Conservation (phyloP, 164 flowering plant genomes). For the Berberis vulgaris region DNA sequence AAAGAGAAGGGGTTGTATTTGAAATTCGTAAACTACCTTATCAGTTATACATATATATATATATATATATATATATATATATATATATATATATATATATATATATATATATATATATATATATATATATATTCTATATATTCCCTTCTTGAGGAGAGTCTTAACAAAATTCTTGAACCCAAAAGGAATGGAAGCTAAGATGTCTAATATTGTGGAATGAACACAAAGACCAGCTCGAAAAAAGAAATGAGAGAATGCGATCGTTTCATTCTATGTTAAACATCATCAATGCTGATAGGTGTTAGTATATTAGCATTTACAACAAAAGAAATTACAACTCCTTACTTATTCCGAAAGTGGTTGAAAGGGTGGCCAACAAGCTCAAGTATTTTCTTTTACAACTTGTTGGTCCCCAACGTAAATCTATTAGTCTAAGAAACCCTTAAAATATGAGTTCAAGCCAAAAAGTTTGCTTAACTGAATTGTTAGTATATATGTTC, state of each 20-base stretch:
- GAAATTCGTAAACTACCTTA: constrained; percentile 89
- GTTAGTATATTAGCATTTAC: constrained; percentile 92
- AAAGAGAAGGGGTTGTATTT: constrained; percentile 97
- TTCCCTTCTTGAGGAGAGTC: constrained; percentile 95
- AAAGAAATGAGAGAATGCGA: constrained; percentile 94
- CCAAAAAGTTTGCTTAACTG: constrained; percentile 85
- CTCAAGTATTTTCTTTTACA: constrained; percentile 90
- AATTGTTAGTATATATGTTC: constrained; percentile 27
- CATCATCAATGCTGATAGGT: constrained; percentile 91
- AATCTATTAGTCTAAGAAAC: constrained; percentile 76
- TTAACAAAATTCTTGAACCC: constrained; percentile 90
- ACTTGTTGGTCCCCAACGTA: constrained; percentile 95
- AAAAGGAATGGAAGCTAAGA: constrained; percentile 90
- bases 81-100: no score
- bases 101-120: no score
- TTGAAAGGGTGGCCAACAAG: constrained; percentile 98
- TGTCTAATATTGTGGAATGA: constrained; percentile 89
- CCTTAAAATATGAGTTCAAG: constrained; percentile 96
- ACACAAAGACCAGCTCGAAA: constrained; percentile 83
- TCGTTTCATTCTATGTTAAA: constrained; percentile 86
- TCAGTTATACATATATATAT: no score
- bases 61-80: no score
- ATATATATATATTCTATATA: constrained; percentile 52
- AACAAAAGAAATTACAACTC: constrained; percentile 84
- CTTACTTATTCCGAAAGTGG: constrained; percentile 97